Conservation (phyloP, 805 yeast species). For the Blastobotrys robertii region DNA sequence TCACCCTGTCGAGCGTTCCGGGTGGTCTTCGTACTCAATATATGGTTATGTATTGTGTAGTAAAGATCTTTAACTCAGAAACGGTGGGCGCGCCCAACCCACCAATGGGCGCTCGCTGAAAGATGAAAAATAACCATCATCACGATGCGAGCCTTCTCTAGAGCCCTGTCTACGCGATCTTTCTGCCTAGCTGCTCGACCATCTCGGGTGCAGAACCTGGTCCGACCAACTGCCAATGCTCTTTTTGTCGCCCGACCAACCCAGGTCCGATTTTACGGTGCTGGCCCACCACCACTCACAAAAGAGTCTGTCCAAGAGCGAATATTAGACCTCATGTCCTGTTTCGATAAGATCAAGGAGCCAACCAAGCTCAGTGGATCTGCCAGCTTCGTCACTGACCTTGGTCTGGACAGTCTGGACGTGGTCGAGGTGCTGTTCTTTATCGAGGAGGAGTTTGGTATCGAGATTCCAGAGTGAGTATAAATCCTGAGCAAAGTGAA, state of each 20-base stretch:
- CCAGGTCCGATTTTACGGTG: constrained; percentile 39
- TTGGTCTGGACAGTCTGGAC: constrained; percentile 88
- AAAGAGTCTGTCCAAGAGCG: constrained; percentile 74
- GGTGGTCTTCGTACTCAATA: too few relatives aligned
- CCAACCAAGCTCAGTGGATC: constrained; percentile 14
- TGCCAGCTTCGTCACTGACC: constrained; percentile 40
- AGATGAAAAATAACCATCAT: too few relatives aligned
- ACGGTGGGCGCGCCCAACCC: too few relatives aligned
- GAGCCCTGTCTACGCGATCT: not conserved
- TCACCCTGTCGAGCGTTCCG: too few relatives aligned
- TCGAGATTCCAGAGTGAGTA: constrained; percentile 43
- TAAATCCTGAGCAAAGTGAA: too few relatives aligned
- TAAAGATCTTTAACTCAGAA: too few relatives aligned
- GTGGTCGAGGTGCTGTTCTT: constrained; percentile 94
- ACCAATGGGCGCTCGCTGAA: too few relatives aligned
- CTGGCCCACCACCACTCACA: constrained; percentile 52
- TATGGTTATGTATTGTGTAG: too few relatives aligned
- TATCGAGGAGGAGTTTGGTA: constrained; percentile 76
- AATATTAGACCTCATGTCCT: constrained; percentile 64
- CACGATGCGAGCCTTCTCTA: not conserved
- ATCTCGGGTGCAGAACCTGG: too few relatives aligned
- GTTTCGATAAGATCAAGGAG: constrained; percentile 39
- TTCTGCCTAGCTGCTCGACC: not conserved
- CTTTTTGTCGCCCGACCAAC: not conserved
- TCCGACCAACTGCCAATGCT: not conserved